Evolutionary conservation across 2,329 filamentous ascomycete species (phyloP).

Genomic region (Nigrograna mackinnonii): DNA sequence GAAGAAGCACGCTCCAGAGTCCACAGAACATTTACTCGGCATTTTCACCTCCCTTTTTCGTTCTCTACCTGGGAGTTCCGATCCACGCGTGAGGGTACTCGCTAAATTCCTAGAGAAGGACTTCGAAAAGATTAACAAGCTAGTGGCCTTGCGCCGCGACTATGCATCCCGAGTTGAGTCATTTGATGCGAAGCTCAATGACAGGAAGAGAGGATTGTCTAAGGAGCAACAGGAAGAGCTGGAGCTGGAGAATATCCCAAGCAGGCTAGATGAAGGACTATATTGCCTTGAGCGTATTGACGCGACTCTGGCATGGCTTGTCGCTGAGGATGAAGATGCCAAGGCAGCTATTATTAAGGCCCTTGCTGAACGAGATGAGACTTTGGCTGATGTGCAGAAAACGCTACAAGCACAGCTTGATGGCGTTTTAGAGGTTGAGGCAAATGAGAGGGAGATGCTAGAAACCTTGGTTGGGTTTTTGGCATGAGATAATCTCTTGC

Average conservation of each 20-base stretch:
- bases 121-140: conserved; percentile 78
- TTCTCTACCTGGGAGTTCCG: conserved; percentile 74
- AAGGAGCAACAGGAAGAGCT: conserved; percentile 64
- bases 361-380: conserved; percentile 70
- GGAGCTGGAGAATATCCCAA: conserved; percentile 73
- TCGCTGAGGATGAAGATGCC: conserved; percentile 84
- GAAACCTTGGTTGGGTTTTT: conserved; percentile 54
- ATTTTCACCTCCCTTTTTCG: conserved; percentile 85
- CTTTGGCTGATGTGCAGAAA: conserved; percentile 62
- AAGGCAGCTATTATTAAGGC: conserved; percentile 64
- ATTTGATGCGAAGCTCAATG: conserved; percentile 66
- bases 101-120: conserved; percentile 97
- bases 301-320: conserved; percentile 84
- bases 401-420: conserved; percentile 73
- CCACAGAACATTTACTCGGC: conserved; percentile 78
- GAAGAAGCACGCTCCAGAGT: conserved; percentile 71
- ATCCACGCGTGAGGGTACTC: conserved; percentile 78
- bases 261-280: conserved; percentile 80
- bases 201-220: conserved; percentile 58
- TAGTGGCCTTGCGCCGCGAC: conserved; percentile 72
- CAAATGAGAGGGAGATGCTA: conserved; percentile 67
- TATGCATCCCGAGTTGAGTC: conserved; percentile 66
- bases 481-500: conserved; percentile 15
- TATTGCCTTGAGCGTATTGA: conserved; percentile 84
- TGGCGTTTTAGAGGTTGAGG: conserved; percentile 57